phyloP scores from a whole-genome alignment of 2,329 filamentous ascomycete species.

The Arthrobotrys sphaeroides region DNA sequence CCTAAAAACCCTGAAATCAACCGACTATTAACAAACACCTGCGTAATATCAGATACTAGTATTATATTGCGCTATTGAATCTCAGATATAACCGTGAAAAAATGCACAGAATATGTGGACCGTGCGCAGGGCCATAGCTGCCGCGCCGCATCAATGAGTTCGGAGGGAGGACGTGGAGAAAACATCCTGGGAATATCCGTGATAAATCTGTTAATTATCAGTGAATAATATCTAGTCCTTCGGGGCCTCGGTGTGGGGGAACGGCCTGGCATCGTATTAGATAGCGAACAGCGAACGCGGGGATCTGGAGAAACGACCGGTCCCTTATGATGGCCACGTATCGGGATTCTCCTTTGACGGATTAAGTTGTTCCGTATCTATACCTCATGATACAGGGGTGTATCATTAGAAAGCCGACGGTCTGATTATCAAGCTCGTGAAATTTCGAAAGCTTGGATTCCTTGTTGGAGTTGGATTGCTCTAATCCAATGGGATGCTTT shows the following conservation, averaged over 20 bases:
- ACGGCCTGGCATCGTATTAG: not conserved
- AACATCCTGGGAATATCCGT: not conserved
- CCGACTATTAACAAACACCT: not conserved
- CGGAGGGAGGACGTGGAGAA: constrained; percentile 40
- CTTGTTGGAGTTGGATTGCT: not conserved
- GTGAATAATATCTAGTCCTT: not conserved
- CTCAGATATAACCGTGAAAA: constrained; percentile 2
- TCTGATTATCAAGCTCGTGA: too few relatives aligned
- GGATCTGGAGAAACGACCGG: not conserved
- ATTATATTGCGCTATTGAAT: constrained; percentile 10
- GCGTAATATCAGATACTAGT: too few relatives aligned
- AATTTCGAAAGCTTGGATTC: not conserved
- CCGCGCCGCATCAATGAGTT: too few relatives aligned
- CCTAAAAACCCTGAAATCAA: constrained; percentile 35
- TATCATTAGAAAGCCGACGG: too few relatives aligned
- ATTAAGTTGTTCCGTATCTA: too few relatives aligned
- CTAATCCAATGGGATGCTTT: too few relatives aligned
- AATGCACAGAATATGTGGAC: constrained; percentile 2
- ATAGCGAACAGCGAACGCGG: not conserved
- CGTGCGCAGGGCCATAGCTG: not conserved
- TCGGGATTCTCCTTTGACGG: not conserved
- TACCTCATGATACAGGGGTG: too few relatives aligned
- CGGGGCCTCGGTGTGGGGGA: not conserved
- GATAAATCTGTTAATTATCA: not conserved
- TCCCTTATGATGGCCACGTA: too few relatives aligned